A percentile compares a stretch with the other conserved stretches of the same genome.
Evolutionary conservation across 2,329 filamentous ascomycete species (phyloP).

Genomic region (Alternaria conjuncta): DNA sequence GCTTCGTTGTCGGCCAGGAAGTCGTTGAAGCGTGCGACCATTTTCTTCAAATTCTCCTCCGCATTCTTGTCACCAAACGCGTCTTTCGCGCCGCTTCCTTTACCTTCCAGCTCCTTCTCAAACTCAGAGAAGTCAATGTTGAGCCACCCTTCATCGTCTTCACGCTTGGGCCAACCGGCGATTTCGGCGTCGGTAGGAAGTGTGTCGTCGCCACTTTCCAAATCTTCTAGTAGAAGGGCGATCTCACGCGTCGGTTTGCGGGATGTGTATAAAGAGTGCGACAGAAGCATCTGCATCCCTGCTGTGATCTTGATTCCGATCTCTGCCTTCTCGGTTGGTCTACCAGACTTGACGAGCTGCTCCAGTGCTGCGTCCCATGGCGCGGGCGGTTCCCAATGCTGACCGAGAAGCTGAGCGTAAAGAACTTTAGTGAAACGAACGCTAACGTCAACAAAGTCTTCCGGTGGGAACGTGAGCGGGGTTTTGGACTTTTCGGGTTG

Average conservation of each 20-base stretch:
- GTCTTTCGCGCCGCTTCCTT: slow-evolving; percentile 28
- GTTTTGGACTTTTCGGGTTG: slow-evolving; percentile 57
- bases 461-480: slow-evolving; percentile 71
- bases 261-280: slow-evolving; percentile 70
- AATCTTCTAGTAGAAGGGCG: slow-evolving; percentile 75
- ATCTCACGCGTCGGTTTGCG: slow-evolving; percentile 76
- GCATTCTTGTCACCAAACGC: slow-evolving; percentile 69
- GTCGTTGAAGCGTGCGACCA: slow-evolving; percentile 90
- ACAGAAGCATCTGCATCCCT: slow-evolving; percentile 87
- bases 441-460: slow-evolving; percentile 80
- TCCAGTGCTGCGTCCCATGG: slow-evolving; percentile 57
- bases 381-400: slow-evolving; percentile 74
- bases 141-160: slow-evolving; percentile 90
- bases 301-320: slow-evolving; percentile 88
- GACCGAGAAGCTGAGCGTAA: slow-evolving; percentile 88
- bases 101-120: slow-evolving; percentile 74
- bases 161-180: slow-evolving; percentile 68
- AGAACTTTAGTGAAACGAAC: slow-evolving; percentile 86
- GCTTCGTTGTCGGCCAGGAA: slow-evolving; percentile 88
- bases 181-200: slow-evolving; percentile 81
- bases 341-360: slow-evolving; percentile 35
- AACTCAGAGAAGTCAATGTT: slow-evolving; percentile 92
- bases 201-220: slow-evolving; percentile 71
- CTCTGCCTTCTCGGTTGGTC: slow-evolving; percentile 58
- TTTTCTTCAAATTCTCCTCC: slow-evolving; percentile 82